These are phyloP conservation scores for Boletus rufocinnamomeus DNA, from an alignment of 768 basidiomycete species.

Conservation along the genomic window DNA sequence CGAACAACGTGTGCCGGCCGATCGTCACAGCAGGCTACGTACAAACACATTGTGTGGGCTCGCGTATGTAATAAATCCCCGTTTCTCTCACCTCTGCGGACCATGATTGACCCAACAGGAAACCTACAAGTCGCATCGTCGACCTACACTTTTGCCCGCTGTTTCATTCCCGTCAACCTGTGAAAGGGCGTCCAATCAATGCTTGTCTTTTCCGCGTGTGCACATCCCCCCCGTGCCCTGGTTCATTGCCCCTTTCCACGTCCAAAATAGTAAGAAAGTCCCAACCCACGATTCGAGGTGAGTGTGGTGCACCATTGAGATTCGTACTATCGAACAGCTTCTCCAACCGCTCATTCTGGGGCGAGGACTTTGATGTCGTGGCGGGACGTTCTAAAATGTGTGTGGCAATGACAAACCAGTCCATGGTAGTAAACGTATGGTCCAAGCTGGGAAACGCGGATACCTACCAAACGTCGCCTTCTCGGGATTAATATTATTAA, in stretches of 20 bases:
- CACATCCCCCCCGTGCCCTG: constrained; percentile 17
- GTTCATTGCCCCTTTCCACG: constrained; percentile 18
- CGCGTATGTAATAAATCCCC: constrained; percentile 27
- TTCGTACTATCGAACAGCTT: constrained; percentile 11
- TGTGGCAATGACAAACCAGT: constrained; percentile 16
- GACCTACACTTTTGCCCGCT: not conserved
- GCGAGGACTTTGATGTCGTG: constrained; percentile 13
- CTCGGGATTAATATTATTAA: constrained; percentile 14
- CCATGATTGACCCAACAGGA: constrained; percentile 9
- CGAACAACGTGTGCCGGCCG: constrained; percentile 20
- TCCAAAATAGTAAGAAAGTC: constrained; percentile 11
- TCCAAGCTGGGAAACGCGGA: constrained; percentile 5
- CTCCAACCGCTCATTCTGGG: constrained; percentile 5
- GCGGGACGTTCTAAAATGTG: constrained; percentile 3
- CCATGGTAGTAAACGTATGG: constrained; percentile 1
- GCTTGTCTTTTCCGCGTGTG: constrained; percentile 9
- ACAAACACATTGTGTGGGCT: constrained; percentile 16
- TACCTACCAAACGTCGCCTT: constrained; percentile 9
- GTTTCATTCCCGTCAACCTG: constrained; percentile 27
- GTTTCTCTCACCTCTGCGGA: constrained; percentile 5
- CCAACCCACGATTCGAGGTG: constrained; percentile 1
- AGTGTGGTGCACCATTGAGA: constrained; percentile 15
- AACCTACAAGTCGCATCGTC: constrained; percentile 8
- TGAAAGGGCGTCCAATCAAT: constrained; percentile 8
- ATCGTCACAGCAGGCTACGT: constrained; percentile 32